Percentiles rank a stretch among this genome's conserved stretches.
These are phyloP conservation scores for Hypoxylon sp. DNA, from an alignment of 2,329 filamentous ascomycete genomes.

Conservation along the genomic window DNA sequence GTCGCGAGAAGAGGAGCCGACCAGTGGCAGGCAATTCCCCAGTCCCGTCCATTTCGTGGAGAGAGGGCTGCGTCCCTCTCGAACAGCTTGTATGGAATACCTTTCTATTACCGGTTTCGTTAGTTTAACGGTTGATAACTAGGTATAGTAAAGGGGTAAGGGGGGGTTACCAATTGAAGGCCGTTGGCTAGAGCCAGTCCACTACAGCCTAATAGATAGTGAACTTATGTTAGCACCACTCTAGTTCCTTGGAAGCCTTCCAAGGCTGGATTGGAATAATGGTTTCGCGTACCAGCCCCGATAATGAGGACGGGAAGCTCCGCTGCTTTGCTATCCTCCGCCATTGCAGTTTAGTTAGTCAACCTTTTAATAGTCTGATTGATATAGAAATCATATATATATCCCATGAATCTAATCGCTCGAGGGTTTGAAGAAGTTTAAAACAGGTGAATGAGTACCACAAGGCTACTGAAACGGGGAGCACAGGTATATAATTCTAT, in stretches of 20 bases:
- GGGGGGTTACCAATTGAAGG: slow-evolving; percentile 41
- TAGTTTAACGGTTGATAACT: not conserved
- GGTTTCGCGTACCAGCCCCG: slow-evolving; percentile 45
- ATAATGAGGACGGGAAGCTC: slow-evolving; percentile 50
- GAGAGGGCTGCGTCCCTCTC: slow-evolving; percentile 40
- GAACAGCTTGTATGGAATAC: slow-evolving; percentile 47
- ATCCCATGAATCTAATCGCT: not conserved
- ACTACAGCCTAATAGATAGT: slow-evolving; percentile 40
- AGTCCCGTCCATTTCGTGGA: slow-evolving; percentile 46
- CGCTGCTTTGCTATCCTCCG: slow-evolving; percentile 15
- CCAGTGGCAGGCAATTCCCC: slow-evolving; percentile 50
- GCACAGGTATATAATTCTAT: too few species aligned
- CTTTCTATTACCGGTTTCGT: slow-evolving; percentile 37
- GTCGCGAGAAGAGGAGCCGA: slow-evolving; percentile 40
- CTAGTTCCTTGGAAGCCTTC: not conserved
- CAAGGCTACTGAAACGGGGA: not conserved
- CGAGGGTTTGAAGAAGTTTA: not conserved
- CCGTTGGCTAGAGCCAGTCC: slow-evolving; percentile 49
- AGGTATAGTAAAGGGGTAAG: not conserved
- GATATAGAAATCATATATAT: not conserved
- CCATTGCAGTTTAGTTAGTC: slow-evolving; percentile 28
- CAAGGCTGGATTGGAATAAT: not conserved
- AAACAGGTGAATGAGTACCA: not conserved
- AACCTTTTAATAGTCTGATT: not conserved
- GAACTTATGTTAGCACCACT: slow-evolving; percentile 10